Evolutionary conservation across 257 asterid species (phyloP).

Genomic region (Solanum lycopersicoides): DNA sequence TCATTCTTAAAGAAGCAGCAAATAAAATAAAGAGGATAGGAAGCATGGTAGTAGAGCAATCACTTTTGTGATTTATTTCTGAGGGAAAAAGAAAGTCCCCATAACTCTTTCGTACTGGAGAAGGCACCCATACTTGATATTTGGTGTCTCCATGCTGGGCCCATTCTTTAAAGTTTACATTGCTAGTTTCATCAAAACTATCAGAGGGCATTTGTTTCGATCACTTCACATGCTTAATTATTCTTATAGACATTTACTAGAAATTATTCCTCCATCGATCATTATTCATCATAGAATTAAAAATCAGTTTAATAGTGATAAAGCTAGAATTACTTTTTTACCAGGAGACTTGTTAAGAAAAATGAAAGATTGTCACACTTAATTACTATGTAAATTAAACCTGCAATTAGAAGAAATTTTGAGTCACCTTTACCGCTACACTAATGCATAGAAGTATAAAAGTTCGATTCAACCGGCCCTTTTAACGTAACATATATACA

Average conservation of each 20-base stretch:
- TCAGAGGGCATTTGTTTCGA: background rate
- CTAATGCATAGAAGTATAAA: background rate
- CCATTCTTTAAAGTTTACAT: background rate
- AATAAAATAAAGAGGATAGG: background rate
- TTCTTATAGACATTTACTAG: too few relatives aligned
- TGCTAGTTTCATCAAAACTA: background rate
- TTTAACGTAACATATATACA: background rate
- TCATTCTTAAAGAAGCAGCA: background rate
- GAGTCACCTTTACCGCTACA: background rate
- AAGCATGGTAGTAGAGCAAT: background rate
- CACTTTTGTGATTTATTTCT: background rate
- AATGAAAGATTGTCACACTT: too few relatives aligned
- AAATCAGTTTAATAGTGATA: background rate
- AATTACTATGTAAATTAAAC: too few relatives aligned
- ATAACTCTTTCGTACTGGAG: background rate
- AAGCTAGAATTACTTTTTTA: background rate
- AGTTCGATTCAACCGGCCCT: background rate
- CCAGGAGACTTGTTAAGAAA: too few relatives aligned
- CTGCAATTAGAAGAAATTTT: background rate
- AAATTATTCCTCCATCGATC: too few relatives aligned
- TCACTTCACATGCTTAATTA: background rate
- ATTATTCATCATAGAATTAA: background rate
- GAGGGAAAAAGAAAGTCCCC: background rate
- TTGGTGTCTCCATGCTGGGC: background rate
- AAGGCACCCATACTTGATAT: background rate